A percentile compares a stretch with the other conserved stretches of the same genome.
phyloP scores from a whole-genome alignment of 2,329 filamentous ascomycete genomes.

The Hypoxylon sp. region DNA sequence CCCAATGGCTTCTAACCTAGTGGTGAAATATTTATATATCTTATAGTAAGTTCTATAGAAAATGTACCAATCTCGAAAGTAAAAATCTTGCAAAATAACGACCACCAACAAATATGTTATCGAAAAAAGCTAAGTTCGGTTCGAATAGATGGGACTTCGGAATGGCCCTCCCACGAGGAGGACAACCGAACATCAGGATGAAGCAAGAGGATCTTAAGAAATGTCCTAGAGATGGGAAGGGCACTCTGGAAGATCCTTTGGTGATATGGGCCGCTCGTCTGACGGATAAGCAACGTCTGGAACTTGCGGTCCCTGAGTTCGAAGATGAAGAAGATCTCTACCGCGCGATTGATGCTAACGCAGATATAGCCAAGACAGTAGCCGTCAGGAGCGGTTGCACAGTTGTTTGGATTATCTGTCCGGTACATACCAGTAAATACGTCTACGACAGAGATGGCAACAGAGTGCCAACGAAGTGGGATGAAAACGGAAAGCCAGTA shows the following conservation, averaged over 20 bases:
- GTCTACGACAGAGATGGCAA: conserved; percentile 16
- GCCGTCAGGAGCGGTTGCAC: conserved; percentile 25
- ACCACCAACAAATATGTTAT: not conserved
- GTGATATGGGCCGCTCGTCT: conserved; percentile 31
- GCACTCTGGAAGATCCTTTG: conserved; percentile 29
- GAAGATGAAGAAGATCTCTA: conserved; percentile 31
- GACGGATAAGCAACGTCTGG: conserved; percentile 1
- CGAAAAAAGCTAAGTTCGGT: not conserved
- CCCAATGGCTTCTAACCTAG: too few relatives aligned
- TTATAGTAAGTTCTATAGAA: not conserved
- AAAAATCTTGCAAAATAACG: not conserved
- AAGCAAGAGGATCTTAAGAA: not conserved
- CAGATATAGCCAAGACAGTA: conserved; percentile 35
- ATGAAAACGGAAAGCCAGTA: conserved; percentile 6
- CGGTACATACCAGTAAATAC: conserved; percentile 28
- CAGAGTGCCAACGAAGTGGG: conserved; percentile 17
- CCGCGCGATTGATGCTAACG: conserved; percentile 29
- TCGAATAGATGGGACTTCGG: conserved; percentile 23
- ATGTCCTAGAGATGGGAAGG: conserved; percentile 27
- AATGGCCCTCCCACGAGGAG: conserved; percentile 24
- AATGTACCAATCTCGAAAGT: not conserved
- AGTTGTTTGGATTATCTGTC: conserved; percentile 34
- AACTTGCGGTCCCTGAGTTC: conserved; percentile 27
- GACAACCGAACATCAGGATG: conserved; percentile 8
- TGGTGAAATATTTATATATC: not conserved